A percentile compares a stretch with the other conserved stretches of the same genome.
Evolutionary conservation across 305 asterid species (phyloP).

Genomic region (Rubia peregrina): DNA sequence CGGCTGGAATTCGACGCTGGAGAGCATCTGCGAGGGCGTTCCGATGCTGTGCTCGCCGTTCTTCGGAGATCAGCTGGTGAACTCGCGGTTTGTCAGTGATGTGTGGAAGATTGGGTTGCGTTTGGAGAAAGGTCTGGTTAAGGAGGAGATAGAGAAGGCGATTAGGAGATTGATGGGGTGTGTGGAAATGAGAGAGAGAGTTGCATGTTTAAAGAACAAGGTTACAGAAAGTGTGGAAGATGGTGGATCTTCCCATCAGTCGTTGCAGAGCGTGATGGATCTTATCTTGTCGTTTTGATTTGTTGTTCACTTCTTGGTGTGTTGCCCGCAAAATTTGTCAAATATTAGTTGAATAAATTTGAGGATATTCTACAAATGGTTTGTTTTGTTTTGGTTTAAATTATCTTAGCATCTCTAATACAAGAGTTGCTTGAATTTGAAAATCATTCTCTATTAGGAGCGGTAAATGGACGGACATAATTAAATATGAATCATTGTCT

Average conservation of each 20-base stretch:
- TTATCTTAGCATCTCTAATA: too few relatives aligned
- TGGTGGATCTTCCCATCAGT: conserved; percentile 15
- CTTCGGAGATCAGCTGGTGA: conserved; percentile 43
- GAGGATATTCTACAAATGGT: neutral
- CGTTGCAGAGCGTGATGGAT: neutral
- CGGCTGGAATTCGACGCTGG: conserved; percentile 59
- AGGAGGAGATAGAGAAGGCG: conserved; percentile 29
- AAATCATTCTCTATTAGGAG: too few relatives aligned
- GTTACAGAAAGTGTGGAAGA: neutral
- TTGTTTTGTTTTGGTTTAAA: too few relatives aligned
- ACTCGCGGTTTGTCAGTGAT: conserved; percentile 35
- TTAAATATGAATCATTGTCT: too few relatives aligned
- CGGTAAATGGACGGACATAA: too few relatives aligned
- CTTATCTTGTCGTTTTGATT: conserved; percentile 3
- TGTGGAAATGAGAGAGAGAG: neutral
- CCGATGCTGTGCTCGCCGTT: conserved; percentile 48
- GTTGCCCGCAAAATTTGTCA: neutral
- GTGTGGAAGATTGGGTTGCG: conserved; percentile 39
- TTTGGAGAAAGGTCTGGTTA: conserved; percentile 37
- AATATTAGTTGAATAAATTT: too few relatives aligned
- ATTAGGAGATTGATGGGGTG: neutral
- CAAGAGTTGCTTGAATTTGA: too few relatives aligned
- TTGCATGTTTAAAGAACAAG: neutral
- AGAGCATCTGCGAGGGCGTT: conserved; percentile 47
- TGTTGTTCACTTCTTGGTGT: neutral